Base-by-base conservation (phyloP, 1,139 yeast genomes). In the Scheffersomyces insectosa region DNA sequence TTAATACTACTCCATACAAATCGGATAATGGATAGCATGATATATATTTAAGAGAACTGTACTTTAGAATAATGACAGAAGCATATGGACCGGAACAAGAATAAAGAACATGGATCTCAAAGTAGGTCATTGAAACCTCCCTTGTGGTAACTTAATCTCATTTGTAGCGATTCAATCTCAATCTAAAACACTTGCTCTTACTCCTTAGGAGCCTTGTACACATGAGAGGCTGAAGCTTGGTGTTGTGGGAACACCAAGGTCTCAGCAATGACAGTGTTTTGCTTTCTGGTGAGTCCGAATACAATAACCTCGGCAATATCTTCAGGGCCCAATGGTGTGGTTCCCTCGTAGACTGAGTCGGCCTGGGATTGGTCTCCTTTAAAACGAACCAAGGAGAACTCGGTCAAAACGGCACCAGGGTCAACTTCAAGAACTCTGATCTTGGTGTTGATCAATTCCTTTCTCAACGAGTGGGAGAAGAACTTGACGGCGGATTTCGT, bases 401-500 rank as follows among this genome's bases (percentile, higher is more conserved):
- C 96, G 12, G 96, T 89, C 65, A 87, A 89, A 20, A 88, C 96
- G 38, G 85, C 83, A 56, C 96, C 96, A 9, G 97, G 96, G 48
- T 88, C 91, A 40, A 88, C 78, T 62, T 88, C 95, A 53, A 89
- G 79, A 42, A 88, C 90, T 58, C 96, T 76, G 52, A 88, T 81
- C 44, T 79, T 77, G 29, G 95, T 85, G 61, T 75, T 71, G 50
- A 88, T 81, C 59, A 83, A 72, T 63, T 89, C 96, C 64, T 86
- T 86, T 63, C 96, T 79, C 65, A 88, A 73, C 3, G 88, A 77
- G 39, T 83, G 83, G 15, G 91, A 77, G 62, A 89, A 89, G 0
- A 89, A 85, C 50, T 83, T 78, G 28, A 89, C 80, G 15, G 93
- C 88, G 36, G 90, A 87, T 65, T 89, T 89, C 40, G 93, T 80